These are phyloP conservation scores for Agapanthus africanus DNA, from an alignment of 106 monocot genomes.

Conservation along the genomic window DNA sequence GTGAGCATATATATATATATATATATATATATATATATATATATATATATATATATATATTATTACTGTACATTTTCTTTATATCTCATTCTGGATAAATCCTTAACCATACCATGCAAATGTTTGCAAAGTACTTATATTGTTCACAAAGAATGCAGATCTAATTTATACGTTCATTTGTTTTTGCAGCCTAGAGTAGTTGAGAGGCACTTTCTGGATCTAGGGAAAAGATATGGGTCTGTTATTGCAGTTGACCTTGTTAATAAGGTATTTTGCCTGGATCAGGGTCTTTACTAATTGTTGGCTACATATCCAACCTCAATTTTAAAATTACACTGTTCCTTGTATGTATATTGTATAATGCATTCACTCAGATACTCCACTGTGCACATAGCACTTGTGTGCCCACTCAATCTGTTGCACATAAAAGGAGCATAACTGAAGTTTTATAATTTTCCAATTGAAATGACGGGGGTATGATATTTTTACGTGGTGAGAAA, in stretches of 20 bases:
- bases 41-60: constrained; percentile 2
- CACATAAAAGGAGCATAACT: neutral
- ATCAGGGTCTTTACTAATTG: neutral
- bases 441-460: neutral
- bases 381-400: neutral
- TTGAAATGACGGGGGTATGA: neutral
- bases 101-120: neutral
- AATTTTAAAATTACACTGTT: neutral
- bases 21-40: too few species aligned
- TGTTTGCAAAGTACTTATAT: neutral
- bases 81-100: neutral
- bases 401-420: neutral
- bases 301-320: neutral
- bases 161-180: neutral
- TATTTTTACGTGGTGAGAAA: neutral
- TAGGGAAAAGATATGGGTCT: constrained; percentile 79
- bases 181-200: constrained; percentile 59
- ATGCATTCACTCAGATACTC: neutral
- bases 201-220: constrained; percentile 85
- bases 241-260: constrained; percentile 86
- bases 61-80: neutral
- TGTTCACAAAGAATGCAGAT: neutral
- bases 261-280: constrained; percentile 49
- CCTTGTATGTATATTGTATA: neutral
- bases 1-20: too few species aligned